A percentile compares a stretch with the other conserved stretches of the same genome.
These are phyloP conservation scores for Didymella pomorum DNA, from an alignment of 2,329 filamentous ascomycete species.

Conservation along the genomic window DNA sequence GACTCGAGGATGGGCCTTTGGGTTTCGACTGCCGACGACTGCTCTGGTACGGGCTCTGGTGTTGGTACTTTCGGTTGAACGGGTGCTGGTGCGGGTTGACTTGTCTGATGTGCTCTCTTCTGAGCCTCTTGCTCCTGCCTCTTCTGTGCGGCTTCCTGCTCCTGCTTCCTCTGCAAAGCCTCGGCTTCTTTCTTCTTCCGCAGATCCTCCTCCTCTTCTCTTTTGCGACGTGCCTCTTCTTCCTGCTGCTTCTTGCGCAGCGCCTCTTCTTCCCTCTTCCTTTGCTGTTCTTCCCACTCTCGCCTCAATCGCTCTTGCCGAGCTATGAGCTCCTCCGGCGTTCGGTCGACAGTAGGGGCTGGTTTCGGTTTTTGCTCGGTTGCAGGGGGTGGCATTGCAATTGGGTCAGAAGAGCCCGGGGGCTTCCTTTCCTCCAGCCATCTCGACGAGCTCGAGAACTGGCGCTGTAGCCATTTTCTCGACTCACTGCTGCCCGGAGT, in stretches of 20 bases:
- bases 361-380: conserved; percentile 19
- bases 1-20: conserved; percentile 18
- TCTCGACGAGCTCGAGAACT: conserved; percentile 33
- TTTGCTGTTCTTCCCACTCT: conserved; percentile 20
- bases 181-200: conserved; percentile 25
- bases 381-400: conserved; percentile 35
- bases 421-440: conserved; percentile 34
- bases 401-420: conserved; percentile 23
- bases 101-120: conserved; percentile 7
- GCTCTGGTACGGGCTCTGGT: conserved; percentile 7
- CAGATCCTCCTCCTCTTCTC: conserved; percentile 14
- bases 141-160: conserved; percentile 24
- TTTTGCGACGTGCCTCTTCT: conserved; percentile 24
- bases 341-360: conserved; percentile 17
- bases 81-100: background rate
- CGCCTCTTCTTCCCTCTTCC: conserved; percentile 26
- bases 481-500: conserved; percentile 1
- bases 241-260: conserved; percentile 22
- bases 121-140: conserved; percentile 14
- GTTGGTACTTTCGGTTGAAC: background rate
- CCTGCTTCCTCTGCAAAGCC: conserved; percentile 21
- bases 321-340: conserved; percentile 26
- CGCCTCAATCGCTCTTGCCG: conserved; percentile 26
- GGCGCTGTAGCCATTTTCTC: conserved; percentile 19
- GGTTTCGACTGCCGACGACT: conserved; percentile 7